phyloP scores from a whole-genome alignment of 768 basidiomycete genomes.

The Leccinum disarticulatum region DNA sequence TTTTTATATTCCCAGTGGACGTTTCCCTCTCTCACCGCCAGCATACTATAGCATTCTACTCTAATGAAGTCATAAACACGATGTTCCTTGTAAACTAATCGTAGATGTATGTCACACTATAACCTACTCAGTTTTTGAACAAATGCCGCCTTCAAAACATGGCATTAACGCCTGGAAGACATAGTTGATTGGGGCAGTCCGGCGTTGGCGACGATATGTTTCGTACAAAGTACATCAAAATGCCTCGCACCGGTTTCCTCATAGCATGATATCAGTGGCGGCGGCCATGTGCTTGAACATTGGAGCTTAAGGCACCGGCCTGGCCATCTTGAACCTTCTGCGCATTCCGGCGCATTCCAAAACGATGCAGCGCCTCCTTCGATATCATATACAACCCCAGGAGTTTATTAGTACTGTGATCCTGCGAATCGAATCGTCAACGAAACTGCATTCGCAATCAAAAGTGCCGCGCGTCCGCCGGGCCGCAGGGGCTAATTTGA shows the following conservation, averaged over 20 bases:
- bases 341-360: too few species aligned
- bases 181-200: neutral
- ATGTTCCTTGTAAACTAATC: neutral
- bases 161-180: neutral
- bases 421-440: too few species aligned
- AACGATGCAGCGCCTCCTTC: too few species aligned
- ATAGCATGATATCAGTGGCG: too few species aligned
- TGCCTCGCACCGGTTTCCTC: too few species aligned
- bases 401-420: too few species aligned
- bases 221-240: neutral
- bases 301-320: too few species aligned
- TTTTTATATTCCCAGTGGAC: neutral
- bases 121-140: neutral
- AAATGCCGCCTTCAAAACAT: neutral
- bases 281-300: too few species aligned
- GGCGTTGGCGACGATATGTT: too few species aligned
- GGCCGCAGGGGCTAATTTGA: neutral
- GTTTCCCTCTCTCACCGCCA: neutral
- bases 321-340: too few species aligned
- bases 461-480: neutral
- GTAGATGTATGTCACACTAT: neutral
- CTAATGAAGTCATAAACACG: neutral
- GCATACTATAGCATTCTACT: neutral
- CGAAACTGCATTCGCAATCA: too few species aligned
- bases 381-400: too few species aligned